Evolutionary conservation across 441 rosid species (phyloP).

Genomic region (Euphorbia celastroides): DNA sequence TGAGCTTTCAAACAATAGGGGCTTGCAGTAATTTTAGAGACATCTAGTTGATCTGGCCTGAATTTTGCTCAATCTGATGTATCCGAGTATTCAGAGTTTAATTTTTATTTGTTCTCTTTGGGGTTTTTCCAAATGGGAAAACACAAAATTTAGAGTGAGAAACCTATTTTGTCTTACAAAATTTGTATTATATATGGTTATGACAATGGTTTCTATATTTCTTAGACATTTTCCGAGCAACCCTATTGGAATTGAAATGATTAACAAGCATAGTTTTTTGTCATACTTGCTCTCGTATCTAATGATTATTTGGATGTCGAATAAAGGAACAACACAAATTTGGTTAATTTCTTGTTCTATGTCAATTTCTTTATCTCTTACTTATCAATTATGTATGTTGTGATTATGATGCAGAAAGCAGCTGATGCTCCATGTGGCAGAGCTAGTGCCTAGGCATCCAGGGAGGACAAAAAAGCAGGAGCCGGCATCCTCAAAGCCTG

Average conservation of each 20-base stretch:
- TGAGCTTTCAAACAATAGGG: neutral
- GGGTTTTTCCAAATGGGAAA: neutral
- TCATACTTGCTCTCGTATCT: neutral
- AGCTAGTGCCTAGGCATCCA: conserved; percentile 83
- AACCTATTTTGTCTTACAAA: too few species aligned
- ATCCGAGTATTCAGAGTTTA: neutral
- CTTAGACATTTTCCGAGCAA: neutral
- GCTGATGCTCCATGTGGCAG: conserved; percentile 83
- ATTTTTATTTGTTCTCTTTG: too few species aligned
- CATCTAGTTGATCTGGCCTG: neutral
- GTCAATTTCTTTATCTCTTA: neutral
- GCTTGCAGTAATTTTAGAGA: neutral
- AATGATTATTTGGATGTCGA: neutral
- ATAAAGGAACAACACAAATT: neutral
- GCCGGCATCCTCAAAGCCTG: conserved; percentile 39
- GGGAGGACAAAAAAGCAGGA: conserved; percentile 87
- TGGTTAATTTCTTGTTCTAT: neutral
- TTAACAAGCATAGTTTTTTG: neutral
- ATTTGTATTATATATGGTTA: too few species aligned
- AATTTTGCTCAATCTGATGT: neutral
- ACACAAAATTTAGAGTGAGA: too few species aligned
- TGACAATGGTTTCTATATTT: neutral
- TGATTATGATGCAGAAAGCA: conserved; percentile 54
- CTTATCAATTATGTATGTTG: neutral
- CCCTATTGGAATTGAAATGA: neutral